Base-by-base conservation (phyloP, 2,329 filamentous ascomycete species). In the Fusarium denticulatum region DNA sequence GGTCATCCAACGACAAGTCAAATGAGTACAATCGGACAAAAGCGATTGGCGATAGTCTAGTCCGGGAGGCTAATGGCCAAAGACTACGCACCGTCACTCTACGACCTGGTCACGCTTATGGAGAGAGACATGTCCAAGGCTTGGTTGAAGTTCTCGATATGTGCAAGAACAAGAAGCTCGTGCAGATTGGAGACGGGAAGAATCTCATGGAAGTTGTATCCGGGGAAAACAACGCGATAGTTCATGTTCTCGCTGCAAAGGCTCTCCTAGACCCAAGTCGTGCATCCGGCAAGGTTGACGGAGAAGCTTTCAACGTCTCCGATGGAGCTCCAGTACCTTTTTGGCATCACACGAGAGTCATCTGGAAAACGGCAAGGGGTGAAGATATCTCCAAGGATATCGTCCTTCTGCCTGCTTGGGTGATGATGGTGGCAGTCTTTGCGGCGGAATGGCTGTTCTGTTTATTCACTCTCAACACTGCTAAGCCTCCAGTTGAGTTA, bases 301-400 rank as follows among this genome's bases (percentile, higher is more conserved):
- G 82, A 12, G 77, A 83, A 64, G 79, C 76, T 0, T 83, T 83
- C 71, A 82, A 82, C 59, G 76, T 82, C 52, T 80, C 81, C 2
- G 82, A 84, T 43, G 79, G 79, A 1, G 55, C 72, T 3, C 78
- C 78, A 0, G 62, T 81, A 12, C 76, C 72, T 1, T 82, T 81
- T 34, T 83, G 79, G 76, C 74, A 78, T n/a, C 79, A 81, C 15
- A 72, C 75, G 2, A 57, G 66, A 6, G 22, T 78, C 3, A 76
- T 80, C 5, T 81, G 79, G 76, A 57, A 58, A 8, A 62, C 70
- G 16, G 77, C 67, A 1, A 58, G 76, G 1, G 76, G 75, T 4
- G 52, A 43, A 18, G 67, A 71, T 5, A 63, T 64, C 0, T 24
- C 71, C 3, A 55, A 67, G 7, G 57, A 71, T 4, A 39, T 77